Conservation (phyloP, 345 rosid species). For the Murraya paniculata region DNA sequence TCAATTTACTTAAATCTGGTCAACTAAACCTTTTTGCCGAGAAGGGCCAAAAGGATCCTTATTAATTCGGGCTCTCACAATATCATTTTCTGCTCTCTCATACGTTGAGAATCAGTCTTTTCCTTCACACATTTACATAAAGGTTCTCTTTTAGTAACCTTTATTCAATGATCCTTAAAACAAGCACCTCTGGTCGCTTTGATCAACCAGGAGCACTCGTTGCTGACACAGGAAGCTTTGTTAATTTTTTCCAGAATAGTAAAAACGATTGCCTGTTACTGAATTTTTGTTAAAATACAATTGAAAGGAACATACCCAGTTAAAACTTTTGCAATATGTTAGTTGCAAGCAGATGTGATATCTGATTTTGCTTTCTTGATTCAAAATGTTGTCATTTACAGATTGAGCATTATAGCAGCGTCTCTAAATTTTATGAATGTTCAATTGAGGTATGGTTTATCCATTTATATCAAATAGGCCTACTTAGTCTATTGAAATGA, state of each 20-base stretch:
- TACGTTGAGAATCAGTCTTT: slow-evolving; percentile 8
- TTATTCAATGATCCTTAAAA: not conserved
- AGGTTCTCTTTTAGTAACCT: not conserved
- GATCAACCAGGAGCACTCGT: not conserved
- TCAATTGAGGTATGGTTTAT: too few species aligned
- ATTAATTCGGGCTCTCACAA: not conserved
- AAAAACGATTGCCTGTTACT: not conserved
- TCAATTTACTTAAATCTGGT: not conserved
- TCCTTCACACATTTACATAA: not conserved
- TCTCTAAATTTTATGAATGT: too few species aligned
- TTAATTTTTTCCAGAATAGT: not conserved
- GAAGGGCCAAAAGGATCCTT: slow-evolving; percentile 5
- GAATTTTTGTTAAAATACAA: not conserved
- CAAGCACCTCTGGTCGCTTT: not conserved
- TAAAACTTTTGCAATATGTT: too few species aligned
- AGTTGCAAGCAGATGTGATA: too few species aligned
- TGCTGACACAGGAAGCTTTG: not conserved
- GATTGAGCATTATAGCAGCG: too few species aligned
- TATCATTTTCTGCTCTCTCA: slow-evolving; percentile 13
- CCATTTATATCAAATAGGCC: too few species aligned
- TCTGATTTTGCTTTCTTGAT: too few species aligned
- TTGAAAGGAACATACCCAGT: not conserved
- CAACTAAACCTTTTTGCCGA: not conserved
- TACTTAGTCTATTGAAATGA: too few species aligned
- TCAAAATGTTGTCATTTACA: too few species aligned